Evolutionary conservation across 305 asterid genomes (phyloP).

Genomic region (Striga hermonthica): DNA sequence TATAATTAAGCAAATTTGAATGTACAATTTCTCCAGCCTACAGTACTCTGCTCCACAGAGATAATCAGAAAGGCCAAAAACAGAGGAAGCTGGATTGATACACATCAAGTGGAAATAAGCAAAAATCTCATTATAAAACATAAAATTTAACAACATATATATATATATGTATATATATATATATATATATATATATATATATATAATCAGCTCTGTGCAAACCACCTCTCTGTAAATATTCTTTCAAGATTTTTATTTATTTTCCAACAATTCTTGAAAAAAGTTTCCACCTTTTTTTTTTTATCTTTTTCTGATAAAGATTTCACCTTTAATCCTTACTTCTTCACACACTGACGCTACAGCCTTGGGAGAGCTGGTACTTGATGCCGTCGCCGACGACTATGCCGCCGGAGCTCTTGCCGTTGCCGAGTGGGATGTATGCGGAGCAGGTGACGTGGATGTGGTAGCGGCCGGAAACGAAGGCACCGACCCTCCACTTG

Average conservation of each 20-base stretch:
- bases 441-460: slow-evolving; percentile 59
- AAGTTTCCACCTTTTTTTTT: neutral
- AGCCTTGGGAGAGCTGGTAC: slow-evolving; percentile 54
- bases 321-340: neutral
- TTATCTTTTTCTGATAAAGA: neutral
- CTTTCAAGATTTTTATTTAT: no score
- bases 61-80: neutral
- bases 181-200: no score
- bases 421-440: slow-evolving; percentile 43
- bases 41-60: slow-evolving; percentile 28
- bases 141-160: neutral
- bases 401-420: slow-evolving; percentile 35
- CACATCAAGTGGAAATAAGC: neutral
- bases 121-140: neutral
- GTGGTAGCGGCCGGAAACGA: slow-evolving; percentile 51
- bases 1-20: slow-evolving; percentile 38
- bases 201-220: no score
- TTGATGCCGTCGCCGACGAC: slow-evolving; percentile 46
- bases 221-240: no score
- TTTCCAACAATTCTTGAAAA: no score
- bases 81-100: neutral
- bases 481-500: slow-evolving; percentile 58
- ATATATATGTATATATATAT: no score
- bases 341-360: slow-evolving; percentile 50
- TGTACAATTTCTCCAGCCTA: slow-evolving; percentile 38